Conservation (phyloP, 2,329 filamentous ascomycete genomes). For the Colletotrichum tofieldiae region DNA sequence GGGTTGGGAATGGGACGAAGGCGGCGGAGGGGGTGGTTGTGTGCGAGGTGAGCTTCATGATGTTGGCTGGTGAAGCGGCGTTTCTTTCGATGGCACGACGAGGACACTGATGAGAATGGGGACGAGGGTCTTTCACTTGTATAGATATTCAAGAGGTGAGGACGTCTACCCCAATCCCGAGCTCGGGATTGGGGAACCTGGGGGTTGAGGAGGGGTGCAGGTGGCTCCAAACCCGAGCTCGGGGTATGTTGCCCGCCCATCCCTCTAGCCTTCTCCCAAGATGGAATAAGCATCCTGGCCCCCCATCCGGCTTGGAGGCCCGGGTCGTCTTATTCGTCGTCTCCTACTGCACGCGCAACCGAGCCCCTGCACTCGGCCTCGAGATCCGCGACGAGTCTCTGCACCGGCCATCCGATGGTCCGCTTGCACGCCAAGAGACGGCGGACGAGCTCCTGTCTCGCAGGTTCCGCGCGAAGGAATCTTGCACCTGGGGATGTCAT, state of each 20-base stretch:
- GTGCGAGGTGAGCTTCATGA: background rate
- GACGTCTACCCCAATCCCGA: conserved; percentile 45
- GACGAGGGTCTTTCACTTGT: background rate
- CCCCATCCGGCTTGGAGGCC: background rate
- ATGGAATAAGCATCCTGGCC: background rate
- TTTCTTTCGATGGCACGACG: background rate
- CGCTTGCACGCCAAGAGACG: conserved; percentile 53
- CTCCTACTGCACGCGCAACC: background rate
- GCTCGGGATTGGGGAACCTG: conserved; percentile 43
- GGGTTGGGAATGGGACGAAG: background rate
- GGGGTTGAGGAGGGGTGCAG: too few relatives aligned
- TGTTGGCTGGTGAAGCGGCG: background rate
- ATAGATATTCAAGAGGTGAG: conserved; percentile 2
- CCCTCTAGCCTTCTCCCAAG: background rate
- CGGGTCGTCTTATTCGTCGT: background rate
- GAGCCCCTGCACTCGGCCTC: conserved; percentile 47
- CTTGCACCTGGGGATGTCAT: conserved; percentile 47
- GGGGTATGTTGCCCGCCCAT: conserved; percentile 46
- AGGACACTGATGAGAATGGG: background rate
- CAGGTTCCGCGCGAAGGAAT: conserved; percentile 48
- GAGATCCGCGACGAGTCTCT: conserved; percentile 52
- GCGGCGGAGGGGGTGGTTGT: background rate
- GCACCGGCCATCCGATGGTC: conserved; percentile 57
- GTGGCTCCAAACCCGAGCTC: conserved; percentile 50
- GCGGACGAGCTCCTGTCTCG: conserved; percentile 52